These are phyloP conservation scores for Pilobolus umbonatus DNA, from an alignment of 192 early-diverging fungal genomes.

Conservation along the genomic window DNA sequence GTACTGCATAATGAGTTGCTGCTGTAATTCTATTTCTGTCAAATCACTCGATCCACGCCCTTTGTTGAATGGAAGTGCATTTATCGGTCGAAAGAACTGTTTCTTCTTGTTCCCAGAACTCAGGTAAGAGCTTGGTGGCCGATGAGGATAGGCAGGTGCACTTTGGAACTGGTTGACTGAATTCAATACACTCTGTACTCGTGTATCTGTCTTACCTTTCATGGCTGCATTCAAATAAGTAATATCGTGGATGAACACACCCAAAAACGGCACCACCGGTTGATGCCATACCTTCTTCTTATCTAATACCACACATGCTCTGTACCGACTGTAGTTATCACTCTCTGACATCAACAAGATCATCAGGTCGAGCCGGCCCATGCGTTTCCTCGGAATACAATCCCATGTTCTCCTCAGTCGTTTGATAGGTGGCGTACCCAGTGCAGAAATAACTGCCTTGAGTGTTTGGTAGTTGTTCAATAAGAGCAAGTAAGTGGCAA, in stretches of 20 bases:
- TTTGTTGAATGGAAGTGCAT: slow-evolving; percentile 39
- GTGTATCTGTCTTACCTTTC: slow-evolving; percentile 42
- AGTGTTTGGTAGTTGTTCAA: slow-evolving; percentile 68
- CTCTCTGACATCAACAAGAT: slow-evolving; percentile 59
- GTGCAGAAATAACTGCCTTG: slow-evolving; percentile 62
- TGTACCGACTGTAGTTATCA: slow-evolving; percentile 68
- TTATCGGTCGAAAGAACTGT: slow-evolving; percentile 45
- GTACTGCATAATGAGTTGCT: slow-evolving; percentile 65
- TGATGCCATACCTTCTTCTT: slow-evolving; percentile 27
- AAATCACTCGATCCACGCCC: slow-evolving; percentile 5
- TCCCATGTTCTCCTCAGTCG: slow-evolving; percentile 70
- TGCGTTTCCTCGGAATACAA: slow-evolving; percentile 60
- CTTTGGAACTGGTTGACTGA: slow-evolving; percentile 49
- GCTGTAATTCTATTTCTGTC: slow-evolving; percentile 51
- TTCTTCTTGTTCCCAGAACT: slow-evolving; percentile 45
- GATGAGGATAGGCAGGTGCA: slow-evolving; percentile 50
- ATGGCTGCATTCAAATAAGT: slow-evolving; percentile 64
- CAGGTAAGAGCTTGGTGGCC: slow-evolving; percentile 44
- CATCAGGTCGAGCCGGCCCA: slow-evolving; percentile 49
- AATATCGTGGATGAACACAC: slow-evolving; percentile 72
- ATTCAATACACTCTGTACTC: slow-evolving; percentile 56
- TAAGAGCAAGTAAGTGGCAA: slow-evolving; percentile 50
- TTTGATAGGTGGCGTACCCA: slow-evolving; percentile 64
- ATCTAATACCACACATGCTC: slow-evolving; percentile 45
- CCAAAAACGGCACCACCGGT: slow-evolving; percentile 69